These are phyloP conservation scores for Durotheca rogersii DNA, from an alignment of 495 filamentous ascomycete species.

Conservation along the genomic window DNA sequence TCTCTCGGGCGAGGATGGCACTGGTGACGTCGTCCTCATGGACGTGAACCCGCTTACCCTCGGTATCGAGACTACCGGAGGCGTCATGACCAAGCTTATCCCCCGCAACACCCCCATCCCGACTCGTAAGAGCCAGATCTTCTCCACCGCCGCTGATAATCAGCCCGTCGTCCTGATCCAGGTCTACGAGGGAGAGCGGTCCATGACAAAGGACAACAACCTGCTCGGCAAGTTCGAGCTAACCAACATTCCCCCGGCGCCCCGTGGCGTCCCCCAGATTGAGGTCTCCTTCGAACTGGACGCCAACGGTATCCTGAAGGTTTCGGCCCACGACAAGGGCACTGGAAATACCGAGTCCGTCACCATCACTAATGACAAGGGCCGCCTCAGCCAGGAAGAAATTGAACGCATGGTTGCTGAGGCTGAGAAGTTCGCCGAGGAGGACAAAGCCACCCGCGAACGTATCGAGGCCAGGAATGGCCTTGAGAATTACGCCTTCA, in stretches of 20 bases:
- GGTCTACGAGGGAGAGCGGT: constrained; percentile 94
- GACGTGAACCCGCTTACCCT: constrained; percentile 98
- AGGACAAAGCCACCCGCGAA: constrained; percentile 95
- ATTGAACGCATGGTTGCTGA: constrained; percentile 98
- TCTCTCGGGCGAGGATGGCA: constrained; percentile 80
- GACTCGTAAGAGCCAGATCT: constrained; percentile 95
- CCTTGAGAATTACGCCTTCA: constrained; percentile 96
- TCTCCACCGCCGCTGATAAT: constrained; percentile 97
- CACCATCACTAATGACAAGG: constrained; percentile 98
- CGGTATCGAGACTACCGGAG: constrained; percentile 97
- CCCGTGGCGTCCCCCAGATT: constrained; percentile 95
- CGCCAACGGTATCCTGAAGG: constrained; percentile 97
- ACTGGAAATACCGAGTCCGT: constrained; percentile 96
- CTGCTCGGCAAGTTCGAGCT: constrained; percentile 97
- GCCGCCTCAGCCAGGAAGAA: constrained; percentile 90
- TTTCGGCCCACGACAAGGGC: constrained; percentile 92
- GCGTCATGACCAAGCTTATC: constrained; percentile 98
- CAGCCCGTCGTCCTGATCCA: constrained; percentile 97
- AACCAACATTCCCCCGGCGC: constrained; percentile 89
- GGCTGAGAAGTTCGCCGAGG: constrained; percentile 96
- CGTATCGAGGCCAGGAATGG: constrained; percentile 94
- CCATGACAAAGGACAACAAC: constrained; percentile 97
- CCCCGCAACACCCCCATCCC: constrained; percentile 94
- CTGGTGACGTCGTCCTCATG: constrained; percentile 82
- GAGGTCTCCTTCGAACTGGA: constrained; percentile 97